Base-by-base conservation (phyloP, 768 basidiomycete species). In the Punctularia strigosozonata region DNA sequence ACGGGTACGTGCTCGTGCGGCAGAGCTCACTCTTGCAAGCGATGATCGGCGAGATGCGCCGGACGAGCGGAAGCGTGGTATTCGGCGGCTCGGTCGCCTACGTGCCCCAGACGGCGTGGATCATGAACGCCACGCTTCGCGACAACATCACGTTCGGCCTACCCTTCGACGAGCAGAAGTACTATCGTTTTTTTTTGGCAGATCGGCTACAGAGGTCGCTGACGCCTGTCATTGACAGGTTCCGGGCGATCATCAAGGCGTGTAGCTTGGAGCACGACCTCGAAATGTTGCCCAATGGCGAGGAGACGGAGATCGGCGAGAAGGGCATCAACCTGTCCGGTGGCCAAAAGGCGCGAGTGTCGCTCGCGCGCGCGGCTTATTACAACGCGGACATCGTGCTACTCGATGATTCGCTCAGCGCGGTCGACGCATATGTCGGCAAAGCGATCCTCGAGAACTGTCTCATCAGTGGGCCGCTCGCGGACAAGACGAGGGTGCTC, bases 351-450 rank as follows among this genome's bases (percentile, higher is more conserved):
- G 79, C 80, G 26, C 75, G 81, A n/a, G 69, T 85, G 4, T 79
- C 77, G 1, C 60, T 87, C 18, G 87, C 86, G 0, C 64, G 87
- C 20, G 83, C 83, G 0, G 78, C 79, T 1, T 91, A 88, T 50
- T 77, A 81, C 3, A 59, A 68, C 0, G 67, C 80, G 1, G 80
- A 86, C 41, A 68, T 89, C 38, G 74, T 85, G 30, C 68, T 89
- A 12, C 66, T 89, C 21, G 86, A 91, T 50, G 87, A 91, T 51
- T 80, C 86, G 13, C 68, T 89, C 24, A 75, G 77, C 25, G 84
- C 85, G 0, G 77, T 88, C 6, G 85, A 88, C 45, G 73, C 82
- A 0, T 75, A 81, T 46, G 84, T 87, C 4, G 78, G 80, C 7
- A 75, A 76, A 46, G 64, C 65, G 21, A 71, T 83, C 36, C 47